Base-by-base conservation (phyloP, 495 filamentous ascomycete genomes). In the Penicillium subrubescens region DNA sequence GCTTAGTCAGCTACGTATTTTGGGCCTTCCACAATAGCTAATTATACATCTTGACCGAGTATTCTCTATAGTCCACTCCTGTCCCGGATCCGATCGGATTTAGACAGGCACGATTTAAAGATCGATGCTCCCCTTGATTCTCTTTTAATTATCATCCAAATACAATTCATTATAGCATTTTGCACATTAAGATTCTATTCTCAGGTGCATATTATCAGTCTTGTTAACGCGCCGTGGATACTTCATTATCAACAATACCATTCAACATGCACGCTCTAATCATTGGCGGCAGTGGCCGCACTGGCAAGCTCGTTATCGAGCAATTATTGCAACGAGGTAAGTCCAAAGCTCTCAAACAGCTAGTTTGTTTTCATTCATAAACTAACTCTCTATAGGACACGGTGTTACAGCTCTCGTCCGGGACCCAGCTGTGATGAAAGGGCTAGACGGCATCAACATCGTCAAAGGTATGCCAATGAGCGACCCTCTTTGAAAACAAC, bases 201-300 rank as follows among this genome's bases (percentile, higher is more conserved):
- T 12, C 10, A 11, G 14, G 7, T 37, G 12, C 55, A 27, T 31
- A 17, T 41, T 35, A 14, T 41, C 55, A 23, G 17, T 44, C 19
- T 27, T 44, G n/a, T 17, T 1, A 7, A 1, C 44, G 5, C 19
- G 11, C 2, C 5, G 25, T 52, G 10, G 2, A 2, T 23, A n/a
- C 0, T 52, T n/a, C 15, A 12, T 1, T 5, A 17, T 5, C 23
- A 10, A n/a, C 55, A 17, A 17, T 25, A 53, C 33, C 15, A 11
- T 41, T 21, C 19, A 25, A 34, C 41, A 80, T 82, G 80, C 74
- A 72, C 58, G 70, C 77, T 60, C 72, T 82, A 58, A 69, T 80
- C 51, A 76, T 82, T 58, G 79, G 79, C 52, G 76, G 72, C 39
- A 78, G 67, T 71, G 77, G 80, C 35, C 78, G 79, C 6, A 77